These are phyloP conservation scores for Strobilomyces echinocephalus DNA, from an alignment of 768 basidiomycete genomes.

Conservation along the genomic window DNA sequence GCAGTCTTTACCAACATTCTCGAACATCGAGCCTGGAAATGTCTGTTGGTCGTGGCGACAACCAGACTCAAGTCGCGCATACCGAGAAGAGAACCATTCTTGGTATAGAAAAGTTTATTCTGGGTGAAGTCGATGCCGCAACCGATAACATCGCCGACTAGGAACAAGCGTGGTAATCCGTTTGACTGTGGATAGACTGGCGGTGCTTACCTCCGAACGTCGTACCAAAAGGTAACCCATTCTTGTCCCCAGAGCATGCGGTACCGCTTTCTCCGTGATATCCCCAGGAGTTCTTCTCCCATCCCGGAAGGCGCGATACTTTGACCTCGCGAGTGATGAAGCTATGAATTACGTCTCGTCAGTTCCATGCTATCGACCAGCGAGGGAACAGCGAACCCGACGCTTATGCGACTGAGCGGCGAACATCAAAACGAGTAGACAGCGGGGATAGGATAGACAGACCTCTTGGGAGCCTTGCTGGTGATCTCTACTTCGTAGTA, in stretches of 20 bases:
- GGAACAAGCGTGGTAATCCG: constrained; percentile 2
- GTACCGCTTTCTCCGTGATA: constrained; percentile 90
- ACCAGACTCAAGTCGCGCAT: neutral
- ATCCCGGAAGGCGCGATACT: constrained; percentile 75
- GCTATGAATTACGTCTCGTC: constrained; percentile 34
- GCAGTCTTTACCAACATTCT: constrained; percentile 59
- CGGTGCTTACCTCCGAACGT: constrained; percentile 68
- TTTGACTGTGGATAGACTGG: neutral
- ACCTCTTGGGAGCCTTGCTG: constrained; percentile 79
- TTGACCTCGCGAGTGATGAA: constrained; percentile 64
- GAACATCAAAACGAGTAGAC: constrained; percentile 13
- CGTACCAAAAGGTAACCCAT: constrained; percentile 69
- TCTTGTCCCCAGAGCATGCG: constrained; percentile 69
- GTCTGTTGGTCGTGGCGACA: constrained; percentile 10
- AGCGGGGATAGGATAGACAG: constrained; percentile 21
- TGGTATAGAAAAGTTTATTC: constrained; percentile 82
- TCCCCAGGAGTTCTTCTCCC: constrained; percentile 84
- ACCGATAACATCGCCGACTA: constrained; percentile 85
- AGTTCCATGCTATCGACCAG: neutral
- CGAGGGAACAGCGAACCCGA: constrained; percentile 53
- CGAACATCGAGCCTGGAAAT: constrained; percentile 58
- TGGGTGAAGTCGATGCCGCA: constrained; percentile 89
- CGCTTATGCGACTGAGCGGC: constrained; percentile 61
- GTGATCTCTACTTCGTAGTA: constrained; percentile 90
- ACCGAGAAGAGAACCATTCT: constrained; percentile 77